Percentiles rank a stretch among this genome's conserved stretches.
Conservation (phyloP, 2,329 filamentous ascomycete species). For the Cadophora gregata region DNA sequence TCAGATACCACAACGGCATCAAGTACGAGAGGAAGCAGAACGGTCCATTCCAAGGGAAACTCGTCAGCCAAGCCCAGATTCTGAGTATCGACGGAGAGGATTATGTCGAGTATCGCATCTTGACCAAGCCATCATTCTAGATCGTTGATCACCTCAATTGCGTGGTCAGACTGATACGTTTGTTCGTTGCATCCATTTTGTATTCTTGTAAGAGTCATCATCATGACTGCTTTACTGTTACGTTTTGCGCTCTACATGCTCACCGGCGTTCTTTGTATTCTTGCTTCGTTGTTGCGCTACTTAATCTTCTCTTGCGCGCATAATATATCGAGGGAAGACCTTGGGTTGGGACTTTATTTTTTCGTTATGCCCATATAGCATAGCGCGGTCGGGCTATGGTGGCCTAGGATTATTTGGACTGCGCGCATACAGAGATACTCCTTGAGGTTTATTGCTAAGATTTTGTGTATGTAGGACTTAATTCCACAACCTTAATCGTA, state of each 20-base stretch:
- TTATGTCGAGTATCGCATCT: conserved; percentile 69
- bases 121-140: conserved; percentile 67
- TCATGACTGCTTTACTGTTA: neutral
- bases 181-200: conserved; percentile 1
- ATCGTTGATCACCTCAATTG: neutral
- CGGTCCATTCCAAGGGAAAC: conserved; percentile 66
- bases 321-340: conserved; percentile 5
- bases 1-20: conserved; percentile 62
- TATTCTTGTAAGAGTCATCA: conserved; percentile 6
- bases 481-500: conserved; percentile 9
- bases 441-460: neutral
- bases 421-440: conserved; percentile 3
- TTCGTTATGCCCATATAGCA: neutral
- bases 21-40: conserved; percentile 67
- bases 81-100: conserved; percentile 71
- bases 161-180: neutral
- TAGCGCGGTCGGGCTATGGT: neutral
- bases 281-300: neutral
- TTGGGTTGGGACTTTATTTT: neutral
- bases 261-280: conserved; percentile 4
- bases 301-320: neutral
- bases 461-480: neutral
- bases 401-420: neutral
- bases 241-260: neutral
- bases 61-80: conserved; percentile 66